Conservation (phyloP, 2,329 filamentous ascomycete species). For the Ampelomyces quisqualis region DNA sequence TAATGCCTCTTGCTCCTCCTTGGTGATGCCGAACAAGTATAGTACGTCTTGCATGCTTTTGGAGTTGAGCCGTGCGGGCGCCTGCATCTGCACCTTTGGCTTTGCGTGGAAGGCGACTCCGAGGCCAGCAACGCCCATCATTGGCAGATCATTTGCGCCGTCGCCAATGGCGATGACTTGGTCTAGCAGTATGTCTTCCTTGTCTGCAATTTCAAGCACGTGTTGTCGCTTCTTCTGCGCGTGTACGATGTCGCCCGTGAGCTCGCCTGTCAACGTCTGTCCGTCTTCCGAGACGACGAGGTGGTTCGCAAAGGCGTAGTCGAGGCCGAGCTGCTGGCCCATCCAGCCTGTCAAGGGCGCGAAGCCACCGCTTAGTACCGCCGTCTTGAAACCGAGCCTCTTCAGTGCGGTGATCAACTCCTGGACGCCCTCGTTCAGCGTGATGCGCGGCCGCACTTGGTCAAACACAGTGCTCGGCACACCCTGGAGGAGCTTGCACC, state of each 20-base stretch:
- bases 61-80: slow-evolving; percentile 70
- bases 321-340: slow-evolving; percentile 74
- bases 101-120: slow-evolving; percentile 86
- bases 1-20: slow-evolving; percentile 60
- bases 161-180: slow-evolving; percentile 76
- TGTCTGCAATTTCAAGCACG: slow-evolving; percentile 67
- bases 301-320: slow-evolving; percentile 87
- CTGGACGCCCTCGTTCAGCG: slow-evolving; percentile 77
- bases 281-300: slow-evolving; percentile 62
- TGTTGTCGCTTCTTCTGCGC: slow-evolving; percentile 73
- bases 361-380: slow-evolving; percentile 91
- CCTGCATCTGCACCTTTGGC: slow-evolving; percentile 76
- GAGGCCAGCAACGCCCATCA: slow-evolving; percentile 73
- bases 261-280: slow-evolving; percentile 67
- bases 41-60: slow-evolving; percentile 70
- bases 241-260: slow-evolving; percentile 71
- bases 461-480: slow-evolving; percentile 78
- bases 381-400: slow-evolving; percentile 78
- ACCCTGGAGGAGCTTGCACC: slow-evolving; percentile 78
- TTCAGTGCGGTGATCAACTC: slow-evolving; percentile 74
- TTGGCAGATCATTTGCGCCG: slow-evolving; percentile 78
- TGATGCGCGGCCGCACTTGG: slow-evolving; percentile 70
- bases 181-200: slow-evolving; percentile 64
- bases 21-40: slow-evolving; percentile 71
- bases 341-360: slow-evolving; percentile 86